Base-by-base conservation (phyloP, 202 grass and related monocot genomes). In the Hordeum pubiflorum region DNA sequence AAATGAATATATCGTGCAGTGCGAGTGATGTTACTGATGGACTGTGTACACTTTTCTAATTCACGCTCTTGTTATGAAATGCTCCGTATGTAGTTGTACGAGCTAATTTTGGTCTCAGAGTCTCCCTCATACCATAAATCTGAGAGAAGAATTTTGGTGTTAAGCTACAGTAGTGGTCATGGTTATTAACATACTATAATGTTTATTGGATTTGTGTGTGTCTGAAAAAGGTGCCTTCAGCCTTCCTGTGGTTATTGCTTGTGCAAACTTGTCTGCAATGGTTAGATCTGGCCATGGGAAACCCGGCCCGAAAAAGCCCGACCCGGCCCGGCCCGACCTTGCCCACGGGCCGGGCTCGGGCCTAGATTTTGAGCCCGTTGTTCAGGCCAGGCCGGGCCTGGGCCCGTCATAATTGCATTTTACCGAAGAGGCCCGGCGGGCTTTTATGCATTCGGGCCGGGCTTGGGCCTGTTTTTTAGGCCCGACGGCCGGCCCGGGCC, bases 231-330 rank as follows among this genome's bases (percentile, higher is more conserved):
- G 2, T 0, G 2, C 3, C 26, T 4, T 54, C n/a, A 20, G 57
- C 60, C 57, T 74, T 86, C 10, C 29, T 34, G 9, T 18, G 81
- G 68, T 77, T 90, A 32, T 72, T 71, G 41, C 34, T 52, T 73
- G 14, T 80, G 12, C 12, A 63, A 27, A 81, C 24, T 80, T 56
- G 21, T 74, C 36, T 33, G 15, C n/a, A 4, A 48, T 79, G 27
- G 11, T 77, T n/a, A n/a, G n/a, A n/a, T n/a, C n/a, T n/a, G n/a
- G n/a, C n/a, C n/a, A n/a, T n/a, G n/a, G n/a, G n/a, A n/a, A n/a
- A n/a, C n/a, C n/a, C n/a, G n/a, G n/a, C n/a, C n/a, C n/a, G n/a
- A n/a, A n/a, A n/a, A n/a, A n/a, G n/a, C n/a, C n/a, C n/a, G n/a
- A n/a, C n/a, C n/a, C n/a, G n/a, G n/a, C n/a, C n/a, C n/a, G n/a